Percentiles rank a stretch among this genome's conserved stretches.
Conservation (phyloP, 208 protist genomes). For the Tritrichomonas musculus region DNA sequence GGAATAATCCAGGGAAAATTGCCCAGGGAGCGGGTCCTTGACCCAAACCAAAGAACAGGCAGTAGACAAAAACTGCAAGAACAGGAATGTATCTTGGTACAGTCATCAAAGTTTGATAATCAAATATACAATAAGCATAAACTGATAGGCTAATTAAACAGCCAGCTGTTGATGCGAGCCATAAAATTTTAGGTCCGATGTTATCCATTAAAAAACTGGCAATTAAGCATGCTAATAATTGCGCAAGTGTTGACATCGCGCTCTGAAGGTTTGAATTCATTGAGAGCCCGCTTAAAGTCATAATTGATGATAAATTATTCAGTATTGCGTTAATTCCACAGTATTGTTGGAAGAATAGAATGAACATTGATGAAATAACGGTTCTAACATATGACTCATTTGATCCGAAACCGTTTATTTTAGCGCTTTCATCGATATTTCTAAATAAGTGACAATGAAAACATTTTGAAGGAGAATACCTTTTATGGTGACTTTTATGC, state of each 20-base stretch:
- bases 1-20: neutral
- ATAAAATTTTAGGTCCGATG: neutral
- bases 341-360: neutral
- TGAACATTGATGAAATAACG: neutral
- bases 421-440: too few species aligned
- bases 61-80: neutral
- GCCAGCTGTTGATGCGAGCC: neutral
- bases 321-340: neutral
- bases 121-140: neutral
- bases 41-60: conserved; percentile 14
- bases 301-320: neutral
- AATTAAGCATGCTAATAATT: neutral
- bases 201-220: neutral
- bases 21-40: conserved; percentile 20
- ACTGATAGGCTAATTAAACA: neutral
- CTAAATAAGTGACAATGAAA: too few species aligned
- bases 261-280: neutral
- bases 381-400: too few species aligned
- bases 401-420: too few species aligned
- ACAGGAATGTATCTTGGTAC: neutral
- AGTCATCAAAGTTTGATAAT: neutral
- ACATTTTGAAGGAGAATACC: too few species aligned
- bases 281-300: neutral
- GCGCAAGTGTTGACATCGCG: neutral
- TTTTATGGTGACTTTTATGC: too few species aligned